A percentile compares a stretch with the other conserved stretches of the same genome.
phyloP scores from a whole-genome alignment of 2,329 filamentous ascomycete species.

The Lasiodiplodia citricola region DNA sequence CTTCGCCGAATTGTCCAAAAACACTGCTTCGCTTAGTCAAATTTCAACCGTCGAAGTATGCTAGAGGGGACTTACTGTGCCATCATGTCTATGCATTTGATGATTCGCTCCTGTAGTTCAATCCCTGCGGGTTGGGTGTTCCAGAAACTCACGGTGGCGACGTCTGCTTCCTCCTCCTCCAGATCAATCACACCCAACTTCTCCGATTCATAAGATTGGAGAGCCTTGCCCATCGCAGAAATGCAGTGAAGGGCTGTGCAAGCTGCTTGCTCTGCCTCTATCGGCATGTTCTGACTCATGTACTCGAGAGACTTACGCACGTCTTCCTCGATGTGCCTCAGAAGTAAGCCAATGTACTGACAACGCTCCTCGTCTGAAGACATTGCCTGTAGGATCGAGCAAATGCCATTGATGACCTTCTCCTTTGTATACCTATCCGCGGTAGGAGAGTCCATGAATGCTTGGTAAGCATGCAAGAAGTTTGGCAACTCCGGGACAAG shows the following conservation, averaged over 20 bases:
- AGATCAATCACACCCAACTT: slow-evolving; percentile 63
- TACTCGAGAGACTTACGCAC: slow-evolving; percentile 30
- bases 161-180: slow-evolving; percentile 60
- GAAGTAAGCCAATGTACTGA: slow-evolving; percentile 61
- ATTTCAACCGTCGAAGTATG: background rate
- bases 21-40: slow-evolving; percentile 34
- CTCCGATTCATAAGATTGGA: slow-evolving; percentile 70
- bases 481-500: slow-evolving; percentile 70
- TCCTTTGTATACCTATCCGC: slow-evolving; percentile 75
- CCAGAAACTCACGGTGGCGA: slow-evolving; percentile 53
- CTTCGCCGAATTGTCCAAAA: slow-evolving; percentile 67
- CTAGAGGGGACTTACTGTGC: slow-evolving; percentile 38
- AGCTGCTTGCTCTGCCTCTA: slow-evolving; percentile 51
- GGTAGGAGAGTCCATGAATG: slow-evolving; percentile 63
- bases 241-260: slow-evolving; percentile 69
- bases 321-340: slow-evolving; percentile 63
- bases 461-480: slow-evolving; percentile 74
- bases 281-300: slow-evolving; percentile 24
- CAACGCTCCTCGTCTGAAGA: slow-evolving; percentile 62
- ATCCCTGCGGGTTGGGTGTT: slow-evolving; percentile 54
- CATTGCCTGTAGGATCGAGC: slow-evolving; percentile 76
- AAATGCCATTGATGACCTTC: slow-evolving; percentile 74
- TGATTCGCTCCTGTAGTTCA: slow-evolving; percentile 53
- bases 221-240: slow-evolving; percentile 70
- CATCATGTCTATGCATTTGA: slow-evolving; percentile 56